Conservation (phyloP, 257 asterid species). For the Echium plantagineum region DNA sequence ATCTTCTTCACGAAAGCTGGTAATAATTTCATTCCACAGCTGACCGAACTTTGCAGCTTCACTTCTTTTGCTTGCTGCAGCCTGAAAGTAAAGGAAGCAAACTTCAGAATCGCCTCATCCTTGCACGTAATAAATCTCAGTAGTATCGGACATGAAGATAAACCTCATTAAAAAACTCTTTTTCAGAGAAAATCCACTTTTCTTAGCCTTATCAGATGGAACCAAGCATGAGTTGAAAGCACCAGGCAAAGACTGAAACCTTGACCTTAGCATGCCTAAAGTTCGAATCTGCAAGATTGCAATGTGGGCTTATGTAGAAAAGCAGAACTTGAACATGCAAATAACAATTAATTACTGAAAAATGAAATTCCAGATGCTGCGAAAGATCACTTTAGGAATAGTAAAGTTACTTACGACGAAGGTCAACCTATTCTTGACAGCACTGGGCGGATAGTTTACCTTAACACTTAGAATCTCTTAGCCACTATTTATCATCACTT, state of each 20-base stretch:
- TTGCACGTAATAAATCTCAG: background rate
- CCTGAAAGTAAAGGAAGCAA: constrained; percentile 28
- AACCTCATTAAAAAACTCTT: constrained; percentile 65
- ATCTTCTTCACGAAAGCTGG: constrained; percentile 98
- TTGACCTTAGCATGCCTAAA: constrained; percentile 88
- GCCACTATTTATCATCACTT: too few relatives aligned
- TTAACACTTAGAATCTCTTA: too few relatives aligned
- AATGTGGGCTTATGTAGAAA: constrained; percentile 10
- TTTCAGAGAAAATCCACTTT: constrained; percentile 57
- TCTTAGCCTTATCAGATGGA: constrained; percentile 63
- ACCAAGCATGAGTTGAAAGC: constrained; percentile 84
- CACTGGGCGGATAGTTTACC: too few relatives aligned
- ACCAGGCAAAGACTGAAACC: constrained; percentile 90
- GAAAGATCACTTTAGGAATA: too few relatives aligned
- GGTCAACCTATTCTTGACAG: too few relatives aligned
- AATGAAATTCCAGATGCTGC: too few relatives aligned
- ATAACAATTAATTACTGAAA: too few relatives aligned
- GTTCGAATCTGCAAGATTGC: constrained; percentile 69
- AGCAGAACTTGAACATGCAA: background rate
- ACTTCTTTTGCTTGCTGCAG: constrained; percentile 59
- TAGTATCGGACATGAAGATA: background rate
- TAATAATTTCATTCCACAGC: constrained; percentile 89
- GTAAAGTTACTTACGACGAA: too few relatives aligned
- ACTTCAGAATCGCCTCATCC: background rate
- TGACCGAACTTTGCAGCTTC: constrained; percentile 97